Evolutionary conservation across 2,329 filamentous ascomycete genomes (phyloP).

Genomic region (Pseudocercospora fuligena): DNA sequence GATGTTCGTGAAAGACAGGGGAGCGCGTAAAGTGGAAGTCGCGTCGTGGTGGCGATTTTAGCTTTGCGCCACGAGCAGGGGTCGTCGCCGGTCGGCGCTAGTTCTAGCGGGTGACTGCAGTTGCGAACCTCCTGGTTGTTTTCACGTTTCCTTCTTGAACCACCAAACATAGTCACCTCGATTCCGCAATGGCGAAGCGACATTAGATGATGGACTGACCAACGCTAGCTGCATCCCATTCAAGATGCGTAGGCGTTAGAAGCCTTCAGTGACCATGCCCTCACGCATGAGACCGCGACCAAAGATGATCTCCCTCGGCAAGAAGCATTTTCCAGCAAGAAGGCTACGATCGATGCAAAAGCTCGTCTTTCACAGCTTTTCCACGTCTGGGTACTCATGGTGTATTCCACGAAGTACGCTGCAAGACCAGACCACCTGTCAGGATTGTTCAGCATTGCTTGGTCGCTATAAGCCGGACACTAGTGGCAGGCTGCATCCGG

Average conservation of each 20-base stretch:
- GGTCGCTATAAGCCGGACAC: not conserved
- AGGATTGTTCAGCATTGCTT: not conserved
- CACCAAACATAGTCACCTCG: too few relatives aligned
- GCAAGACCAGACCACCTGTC: not conserved
- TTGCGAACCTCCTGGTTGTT: not conserved
- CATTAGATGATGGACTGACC: too few relatives aligned
- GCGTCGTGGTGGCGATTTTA: constrained; percentile 8
- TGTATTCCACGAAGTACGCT: not conserved
- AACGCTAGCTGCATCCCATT: too few relatives aligned
- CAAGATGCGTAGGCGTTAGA: too few relatives aligned
- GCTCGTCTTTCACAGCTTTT: not conserved
- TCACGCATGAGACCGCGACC: not conserved
- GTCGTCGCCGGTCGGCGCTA: not conserved
- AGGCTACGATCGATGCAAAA: not conserved
- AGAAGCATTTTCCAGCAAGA: not conserved
- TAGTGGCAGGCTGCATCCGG: constrained; percentile 1
- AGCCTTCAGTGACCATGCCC: too few relatives aligned
- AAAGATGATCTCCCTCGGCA: not conserved
- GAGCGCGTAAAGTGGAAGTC: constrained; percentile 1
- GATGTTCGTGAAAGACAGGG: not conserved
- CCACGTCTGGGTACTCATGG: not conserved
- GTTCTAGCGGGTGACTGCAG: not conserved
- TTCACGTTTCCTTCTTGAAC: not conserved
- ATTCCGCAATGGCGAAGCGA: too few relatives aligned
- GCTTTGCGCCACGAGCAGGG: not conserved